A percentile compares a stretch with the other conserved stretches of the same genome.
These are phyloP conservation scores for Ceratobasidium papillatum DNA, from an alignment of 1,284 basidiomycete genomes.

Conservation along the genomic window DNA sequence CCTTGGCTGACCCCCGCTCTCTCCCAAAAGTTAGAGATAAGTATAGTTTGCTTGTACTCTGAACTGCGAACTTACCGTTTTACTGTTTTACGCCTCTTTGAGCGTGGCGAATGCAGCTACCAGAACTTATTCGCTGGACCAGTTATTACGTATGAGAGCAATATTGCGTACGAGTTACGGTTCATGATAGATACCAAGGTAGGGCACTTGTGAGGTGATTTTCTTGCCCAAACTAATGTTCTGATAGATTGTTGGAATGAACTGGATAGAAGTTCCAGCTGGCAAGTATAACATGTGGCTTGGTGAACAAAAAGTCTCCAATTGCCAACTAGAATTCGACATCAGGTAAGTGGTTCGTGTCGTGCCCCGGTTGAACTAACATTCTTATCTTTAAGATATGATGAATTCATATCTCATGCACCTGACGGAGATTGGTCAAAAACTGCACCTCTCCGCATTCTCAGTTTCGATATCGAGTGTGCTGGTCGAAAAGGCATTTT, in stretches of 20 bases:
- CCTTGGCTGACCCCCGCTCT: slow-evolving; percentile 71
- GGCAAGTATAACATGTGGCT: slow-evolving; percentile 76
- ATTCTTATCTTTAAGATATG: slow-evolving; percentile 62
- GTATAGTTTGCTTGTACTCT: slow-evolving; percentile 53
- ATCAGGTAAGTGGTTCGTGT: slow-evolving; percentile 63
- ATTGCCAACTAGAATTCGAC: slow-evolving; percentile 86
- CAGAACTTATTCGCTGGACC: slow-evolving; percentile 69
- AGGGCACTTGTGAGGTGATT: slow-evolving; percentile 26
- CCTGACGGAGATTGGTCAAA: slow-evolving; percentile 91
- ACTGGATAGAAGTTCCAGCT: slow-evolving; percentile 91
- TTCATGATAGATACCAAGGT: slow-evolving; percentile 98
- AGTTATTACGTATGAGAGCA: slow-evolving; percentile 87
- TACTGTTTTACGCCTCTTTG: slow-evolving; percentile 77
- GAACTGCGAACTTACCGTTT: slow-evolving; percentile 44
- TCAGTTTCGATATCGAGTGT: slow-evolving; percentile 98
- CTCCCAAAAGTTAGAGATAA: slow-evolving; percentile 91
- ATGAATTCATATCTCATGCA: slow-evolving; percentile 84
- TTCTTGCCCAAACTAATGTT: slow-evolving; percentile 13
- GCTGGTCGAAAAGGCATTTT: slow-evolving; percentile 96
- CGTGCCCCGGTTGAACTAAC: slow-evolving; percentile 1
- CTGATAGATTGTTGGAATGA: slow-evolving; percentile 90
- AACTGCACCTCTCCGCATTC: slow-evolving; percentile 87
- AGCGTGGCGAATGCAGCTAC: slow-evolving; percentile 81
- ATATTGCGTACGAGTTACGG: slow-evolving; percentile 85
- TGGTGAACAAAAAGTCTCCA: slow-evolving; percentile 69